Evolutionary conservation across 441 rosid species (phyloP).

Genomic region (Dalechampia spathulata): DNA sequence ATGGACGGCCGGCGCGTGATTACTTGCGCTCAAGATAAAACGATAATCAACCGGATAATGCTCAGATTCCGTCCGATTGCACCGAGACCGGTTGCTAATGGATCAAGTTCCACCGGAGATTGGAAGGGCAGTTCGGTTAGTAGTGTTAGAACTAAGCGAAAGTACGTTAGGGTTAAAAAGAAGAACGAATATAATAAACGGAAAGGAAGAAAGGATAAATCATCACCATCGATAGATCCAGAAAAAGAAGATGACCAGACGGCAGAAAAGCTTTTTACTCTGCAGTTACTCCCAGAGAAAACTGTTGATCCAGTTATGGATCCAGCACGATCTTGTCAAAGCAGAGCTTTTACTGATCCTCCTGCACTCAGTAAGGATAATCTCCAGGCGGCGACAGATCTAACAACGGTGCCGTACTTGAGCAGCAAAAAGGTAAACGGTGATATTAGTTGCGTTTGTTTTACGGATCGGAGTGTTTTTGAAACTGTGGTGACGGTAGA

Average conservation of each 20-base stretch:
- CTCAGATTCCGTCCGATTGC: constrained; percentile 67
- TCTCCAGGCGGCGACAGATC: neutral
- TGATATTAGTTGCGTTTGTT: constrained; percentile 3
- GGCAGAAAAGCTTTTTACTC: constrained; percentile 19
- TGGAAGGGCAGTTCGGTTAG: constrained; percentile 5
- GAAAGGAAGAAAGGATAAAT: neutral
- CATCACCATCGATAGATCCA: constrained; percentile 1
- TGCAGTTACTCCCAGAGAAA: constrained; percentile 53
- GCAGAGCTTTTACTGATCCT: neutral
- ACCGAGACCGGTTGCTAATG: constrained; percentile 49
- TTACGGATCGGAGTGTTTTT: constrained; percentile 17
- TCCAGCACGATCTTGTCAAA: constrained; percentile 4
- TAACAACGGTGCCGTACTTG: neutral
- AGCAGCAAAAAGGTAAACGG: constrained; percentile 8
- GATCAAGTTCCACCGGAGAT: constrained; percentile 14
- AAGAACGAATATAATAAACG: constrained; percentile 24
- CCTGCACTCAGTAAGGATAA: neutral
- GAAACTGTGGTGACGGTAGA: constrained; percentile 71
- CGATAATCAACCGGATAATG: constrained; percentile 36
- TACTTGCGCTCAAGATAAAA: constrained; percentile 21
- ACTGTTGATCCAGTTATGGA: constrained; percentile 2
- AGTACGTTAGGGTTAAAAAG: constrained; percentile 64
- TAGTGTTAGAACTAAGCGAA: constrained; percentile 42
- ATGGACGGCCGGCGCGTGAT: constrained; percentile 34
- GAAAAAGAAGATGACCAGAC: neutral